phyloP scores from a whole-genome alignment of 2,329 filamentous ascomycete genomes.

The Arthrobotrys musiformis region DNA sequence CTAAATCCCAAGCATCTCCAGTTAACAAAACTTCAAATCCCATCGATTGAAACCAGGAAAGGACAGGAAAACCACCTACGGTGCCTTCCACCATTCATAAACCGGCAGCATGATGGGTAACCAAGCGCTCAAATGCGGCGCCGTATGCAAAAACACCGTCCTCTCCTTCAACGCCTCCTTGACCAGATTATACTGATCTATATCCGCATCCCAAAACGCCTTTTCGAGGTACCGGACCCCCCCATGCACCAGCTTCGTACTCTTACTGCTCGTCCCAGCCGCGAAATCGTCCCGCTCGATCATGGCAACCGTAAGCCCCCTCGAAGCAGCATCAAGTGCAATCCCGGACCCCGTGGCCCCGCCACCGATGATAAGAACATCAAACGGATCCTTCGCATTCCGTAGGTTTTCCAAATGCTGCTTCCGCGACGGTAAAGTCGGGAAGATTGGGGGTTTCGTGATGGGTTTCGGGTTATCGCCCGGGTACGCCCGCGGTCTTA shows the following conservation, averaged over 20 bases:
- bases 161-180: conserved; percentile 78
- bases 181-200: conserved; percentile 77
- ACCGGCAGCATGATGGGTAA: conserved; percentile 80
- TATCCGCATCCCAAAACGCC: conserved; percentile 79
- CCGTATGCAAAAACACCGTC: conserved; percentile 79
- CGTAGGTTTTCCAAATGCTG: conserved; percentile 41
- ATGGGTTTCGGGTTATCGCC: conserved; percentile 49
- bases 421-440: conserved; percentile 43
- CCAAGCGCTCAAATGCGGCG: conserved; percentile 78
- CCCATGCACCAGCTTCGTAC: conserved; percentile 80
- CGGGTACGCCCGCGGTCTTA: conserved; percentile 40
- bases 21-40: neutral
- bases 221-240: conserved; percentile 80
- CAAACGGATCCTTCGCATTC: conserved; percentile 65
- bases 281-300: conserved; percentile 80
- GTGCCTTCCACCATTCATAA: conserved; percentile 80
- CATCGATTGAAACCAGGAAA: neutral
- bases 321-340: conserved; percentile 76
- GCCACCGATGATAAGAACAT: conserved; percentile 76
- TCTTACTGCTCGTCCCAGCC: conserved; percentile 78
- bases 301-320: conserved; percentile 76
- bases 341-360: conserved; percentile 78
- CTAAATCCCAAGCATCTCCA: conserved; percentile 13
- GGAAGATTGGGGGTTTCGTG: conserved; percentile 49
- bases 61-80: conserved; percentile 60